Percentiles rank a stretch among this genome's conserved stretches.
These are phyloP conservation scores for Conticribra weissflogii DNA, from an alignment of 108 stramenopile species.

Conservation along the genomic window DNA sequence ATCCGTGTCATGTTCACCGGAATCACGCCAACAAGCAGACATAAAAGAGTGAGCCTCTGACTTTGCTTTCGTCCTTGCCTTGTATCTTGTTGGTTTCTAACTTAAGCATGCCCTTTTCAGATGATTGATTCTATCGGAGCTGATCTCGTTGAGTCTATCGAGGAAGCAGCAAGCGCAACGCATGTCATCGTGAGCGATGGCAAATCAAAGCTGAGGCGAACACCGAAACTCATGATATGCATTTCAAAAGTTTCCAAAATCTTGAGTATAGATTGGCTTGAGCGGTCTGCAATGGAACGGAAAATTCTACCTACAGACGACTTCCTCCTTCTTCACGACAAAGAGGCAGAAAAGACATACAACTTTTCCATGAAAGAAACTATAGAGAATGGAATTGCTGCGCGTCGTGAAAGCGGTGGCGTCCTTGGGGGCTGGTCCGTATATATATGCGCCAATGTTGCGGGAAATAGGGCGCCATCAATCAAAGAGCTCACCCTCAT, in stretches of 20 bases:
- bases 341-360: conserved; percentile 43
- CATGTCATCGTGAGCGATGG: conserved; percentile 66
- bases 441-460: conserved; percentile 47
- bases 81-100: not conserved
- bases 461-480: conserved; percentile 48
- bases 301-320: conserved; percentile 29
- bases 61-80: not conserved
- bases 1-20: conserved; percentile 51
- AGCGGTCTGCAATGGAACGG: conserved; percentile 34
- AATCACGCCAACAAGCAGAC: conserved; percentile 40
- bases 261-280: conserved; percentile 52
- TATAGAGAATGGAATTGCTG: conserved; percentile 29
- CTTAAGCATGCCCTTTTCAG: too few relatives aligned
- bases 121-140: conserved; percentile 66
- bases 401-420: conserved; percentile 21
- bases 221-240: conserved; percentile 76
- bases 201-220: conserved; percentile 46
- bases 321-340: conserved; percentile 42
- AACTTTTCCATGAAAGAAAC: conserved; percentile 44
- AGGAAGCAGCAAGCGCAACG: conserved; percentile 58
- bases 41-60: conserved; percentile 21
- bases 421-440: conserved; percentile 45
- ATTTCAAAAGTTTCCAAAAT: conserved; percentile 58
- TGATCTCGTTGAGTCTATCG: conserved; percentile 52
- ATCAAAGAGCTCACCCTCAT: conserved; percentile 38